phyloP scores from a whole-genome alignment of 805 yeast genomes.

The Candida adriatica region DNA sequence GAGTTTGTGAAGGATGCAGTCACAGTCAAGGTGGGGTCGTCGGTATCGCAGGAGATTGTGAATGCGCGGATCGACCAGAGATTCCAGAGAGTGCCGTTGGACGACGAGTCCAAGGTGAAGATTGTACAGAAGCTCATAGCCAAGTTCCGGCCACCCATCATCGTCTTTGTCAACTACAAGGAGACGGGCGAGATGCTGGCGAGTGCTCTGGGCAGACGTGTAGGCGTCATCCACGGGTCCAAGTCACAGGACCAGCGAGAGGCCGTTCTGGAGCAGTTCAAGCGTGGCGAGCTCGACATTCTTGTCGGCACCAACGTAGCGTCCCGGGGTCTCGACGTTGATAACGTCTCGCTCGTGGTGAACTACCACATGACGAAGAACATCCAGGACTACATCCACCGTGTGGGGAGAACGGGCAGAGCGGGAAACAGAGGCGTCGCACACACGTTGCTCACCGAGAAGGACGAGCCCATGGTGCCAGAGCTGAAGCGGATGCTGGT shows the following conservation, averaged over 20 bases:
- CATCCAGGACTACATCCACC: conserved; percentile 81
- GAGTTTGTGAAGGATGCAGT: conserved; percentile 58
- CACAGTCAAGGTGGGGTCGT: conserved; percentile 58
- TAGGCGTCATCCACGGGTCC: conserved; percentile 77
- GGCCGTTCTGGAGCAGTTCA: conserved; percentile 55
- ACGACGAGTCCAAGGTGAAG: conserved; percentile 38
- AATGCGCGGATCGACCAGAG: conserved; percentile 60
- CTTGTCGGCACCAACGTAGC: conserved; percentile 93
- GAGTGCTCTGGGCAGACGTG: conserved; percentile 43
- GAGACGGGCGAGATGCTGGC: conserved; percentile 64
- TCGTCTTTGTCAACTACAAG: conserved; percentile 76
- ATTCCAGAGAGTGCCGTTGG: conserved; percentile 42
- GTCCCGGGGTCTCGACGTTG: conserved; percentile 92
- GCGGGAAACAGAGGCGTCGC: conserved; percentile 82
- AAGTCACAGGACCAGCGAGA: conserved; percentile 84
- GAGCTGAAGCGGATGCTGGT: conserved; percentile 19
- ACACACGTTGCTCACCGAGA: conserved; percentile 63
- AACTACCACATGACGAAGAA: conserved; percentile 78
- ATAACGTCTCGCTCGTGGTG: conserved; percentile 75
- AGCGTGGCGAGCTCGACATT: conserved; percentile 47
- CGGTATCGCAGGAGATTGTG: conserved; percentile 28
- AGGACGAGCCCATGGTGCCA: conserved; percentile 38
- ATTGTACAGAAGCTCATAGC: conserved; percentile 36
- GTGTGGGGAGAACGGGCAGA: conserved; percentile 96
- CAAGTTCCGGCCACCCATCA: conserved; percentile 48